These are phyloP conservation scores for Fusarium verrucosum DNA, from an alignment of 2,329 filamentous ascomycete genomes.

Conservation along the genomic window DNA sequence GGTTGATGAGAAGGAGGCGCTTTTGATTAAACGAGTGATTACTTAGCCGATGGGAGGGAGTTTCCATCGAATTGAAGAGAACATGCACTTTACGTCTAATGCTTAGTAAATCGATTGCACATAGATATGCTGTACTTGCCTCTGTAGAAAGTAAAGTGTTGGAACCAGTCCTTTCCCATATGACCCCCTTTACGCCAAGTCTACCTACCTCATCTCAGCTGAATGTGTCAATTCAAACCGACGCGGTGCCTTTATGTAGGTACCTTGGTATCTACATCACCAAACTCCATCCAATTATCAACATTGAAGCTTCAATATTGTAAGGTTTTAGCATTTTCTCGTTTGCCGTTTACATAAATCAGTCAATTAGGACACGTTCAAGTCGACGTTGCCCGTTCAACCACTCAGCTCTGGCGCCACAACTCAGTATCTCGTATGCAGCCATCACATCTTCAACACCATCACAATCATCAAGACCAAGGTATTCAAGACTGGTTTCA, in stretches of 20 bases:
- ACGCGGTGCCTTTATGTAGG: too few relatives aligned
- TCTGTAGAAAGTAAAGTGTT: too few relatives aligned
- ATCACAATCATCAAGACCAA: not conserved
- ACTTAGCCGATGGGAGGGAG: not conserved
- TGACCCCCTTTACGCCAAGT: too few relatives aligned
- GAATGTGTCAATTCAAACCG: not conserved
- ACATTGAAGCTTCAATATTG: too few relatives aligned
- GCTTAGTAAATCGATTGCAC: not conserved
- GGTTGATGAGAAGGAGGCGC: not conserved
- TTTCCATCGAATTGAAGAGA: constrained; percentile 21
- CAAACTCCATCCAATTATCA: too few relatives aligned
- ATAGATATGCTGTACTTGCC: not conserved
- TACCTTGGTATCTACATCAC: too few relatives aligned
- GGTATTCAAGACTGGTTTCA: constrained; percentile 27
- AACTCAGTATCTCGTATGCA: not conserved
- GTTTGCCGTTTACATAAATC: not conserved
- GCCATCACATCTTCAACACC: too few relatives aligned
- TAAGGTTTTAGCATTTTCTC: not conserved
- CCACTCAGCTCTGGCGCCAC: not conserved
- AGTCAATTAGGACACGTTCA: not conserved
- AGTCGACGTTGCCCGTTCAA: not conserved
- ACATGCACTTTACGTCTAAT: constrained; percentile 11
- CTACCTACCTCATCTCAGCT: not conserved
- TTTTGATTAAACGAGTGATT: constrained; percentile 24
- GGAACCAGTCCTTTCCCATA: too few relatives aligned